Conservation (phyloP, 1,284 basidiomycete species). For the Ceratobasidium sp. region DNA sequence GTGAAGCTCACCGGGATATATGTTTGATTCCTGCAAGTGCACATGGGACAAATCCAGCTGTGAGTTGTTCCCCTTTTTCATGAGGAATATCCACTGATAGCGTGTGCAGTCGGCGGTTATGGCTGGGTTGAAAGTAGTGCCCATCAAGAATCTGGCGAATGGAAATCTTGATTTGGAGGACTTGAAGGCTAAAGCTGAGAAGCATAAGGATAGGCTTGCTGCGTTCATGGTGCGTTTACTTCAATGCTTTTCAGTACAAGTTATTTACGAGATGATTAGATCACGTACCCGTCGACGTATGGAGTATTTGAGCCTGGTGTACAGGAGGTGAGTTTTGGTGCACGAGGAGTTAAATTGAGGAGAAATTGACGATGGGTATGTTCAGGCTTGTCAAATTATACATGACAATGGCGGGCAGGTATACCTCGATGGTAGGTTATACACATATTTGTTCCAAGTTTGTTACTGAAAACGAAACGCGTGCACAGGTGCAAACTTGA, state of each 20-base stretch:
- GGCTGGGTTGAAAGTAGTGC: constrained; percentile 96
- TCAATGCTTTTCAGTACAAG: constrained; percentile 52
- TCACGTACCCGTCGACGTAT: constrained; percentile 95
- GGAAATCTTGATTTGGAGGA: constrained; percentile 93
- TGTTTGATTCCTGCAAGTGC: constrained; percentile 96
- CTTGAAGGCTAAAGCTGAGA: constrained; percentile 86
- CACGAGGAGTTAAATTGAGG: constrained; percentile 3
- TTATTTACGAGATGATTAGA: constrained; percentile 61
- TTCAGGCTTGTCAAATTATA: constrained; percentile 88
- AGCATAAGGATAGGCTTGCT: constrained; percentile 91
- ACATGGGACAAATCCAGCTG: constrained; percentile 95
- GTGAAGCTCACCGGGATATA: constrained; percentile 87
- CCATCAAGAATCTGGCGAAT: constrained; percentile 89
- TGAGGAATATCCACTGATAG: constrained; percentile 8
- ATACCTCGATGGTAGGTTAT: constrained; percentile 84
- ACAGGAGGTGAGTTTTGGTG: constrained; percentile 67
- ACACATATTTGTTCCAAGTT: neutral
- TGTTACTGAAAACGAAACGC: constrained; percentile 5
- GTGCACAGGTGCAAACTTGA: constrained; percentile 83
- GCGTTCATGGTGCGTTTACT: constrained; percentile 89
- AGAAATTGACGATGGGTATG: constrained; percentile 8
- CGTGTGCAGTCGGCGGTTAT: constrained; percentile 86
- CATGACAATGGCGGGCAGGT: constrained; percentile 97
- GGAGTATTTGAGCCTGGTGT: constrained; percentile 97
- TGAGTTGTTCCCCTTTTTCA: constrained; percentile 58